These are phyloP conservation scores for Pichia sorboxylosa DNA, from an alignment of 1,139 yeast species.

Conservation along the genomic window DNA sequence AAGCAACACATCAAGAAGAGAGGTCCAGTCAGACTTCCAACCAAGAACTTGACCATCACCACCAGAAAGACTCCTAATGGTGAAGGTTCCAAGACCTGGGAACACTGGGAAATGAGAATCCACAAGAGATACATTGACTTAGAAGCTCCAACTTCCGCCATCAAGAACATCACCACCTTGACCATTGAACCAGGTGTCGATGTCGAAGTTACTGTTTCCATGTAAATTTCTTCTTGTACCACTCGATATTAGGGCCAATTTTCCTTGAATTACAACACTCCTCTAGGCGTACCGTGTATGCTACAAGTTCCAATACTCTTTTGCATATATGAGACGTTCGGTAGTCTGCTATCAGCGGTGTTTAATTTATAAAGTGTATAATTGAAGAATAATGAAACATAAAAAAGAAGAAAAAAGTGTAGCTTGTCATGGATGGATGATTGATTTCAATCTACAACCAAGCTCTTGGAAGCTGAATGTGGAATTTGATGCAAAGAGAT, in stretches of 20 bases:
- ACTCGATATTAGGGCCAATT: too few relatives aligned
- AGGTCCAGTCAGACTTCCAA: conserved; percentile 99
- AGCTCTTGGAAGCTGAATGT: too few relatives aligned
- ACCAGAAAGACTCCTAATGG: conserved; percentile 99
- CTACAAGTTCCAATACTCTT: conserved; percentile 11
- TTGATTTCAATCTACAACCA: too few relatives aligned
- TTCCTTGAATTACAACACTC: conserved; percentile 24
- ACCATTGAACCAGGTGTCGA: conserved; percentile 66
- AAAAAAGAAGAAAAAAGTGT: too few relatives aligned
- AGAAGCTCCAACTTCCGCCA: conserved; percentile 91
- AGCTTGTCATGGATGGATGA: too few relatives aligned
- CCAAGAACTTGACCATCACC: conserved; percentile 95
- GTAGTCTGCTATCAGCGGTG: conserved; percentile 42
- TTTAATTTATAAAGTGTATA: neutral
- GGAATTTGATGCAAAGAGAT: too few relatives aligned
- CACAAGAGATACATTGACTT: conserved; percentile 99
- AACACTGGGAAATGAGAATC: conserved; percentile 98
- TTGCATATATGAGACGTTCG: conserved; percentile 52
- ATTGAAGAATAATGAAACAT: too few relatives aligned
- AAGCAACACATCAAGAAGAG: conserved; percentile 73
- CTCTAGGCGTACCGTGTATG: conserved; percentile 58
- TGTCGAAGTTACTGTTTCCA: conserved; percentile 39
- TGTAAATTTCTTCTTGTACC: conserved; percentile 17
- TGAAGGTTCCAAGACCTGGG: conserved; percentile 99
- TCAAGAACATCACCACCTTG: conserved; percentile 93